Conservation (phyloP, 1,139 yeast species). For the Ogataea hybrid region DNA sequence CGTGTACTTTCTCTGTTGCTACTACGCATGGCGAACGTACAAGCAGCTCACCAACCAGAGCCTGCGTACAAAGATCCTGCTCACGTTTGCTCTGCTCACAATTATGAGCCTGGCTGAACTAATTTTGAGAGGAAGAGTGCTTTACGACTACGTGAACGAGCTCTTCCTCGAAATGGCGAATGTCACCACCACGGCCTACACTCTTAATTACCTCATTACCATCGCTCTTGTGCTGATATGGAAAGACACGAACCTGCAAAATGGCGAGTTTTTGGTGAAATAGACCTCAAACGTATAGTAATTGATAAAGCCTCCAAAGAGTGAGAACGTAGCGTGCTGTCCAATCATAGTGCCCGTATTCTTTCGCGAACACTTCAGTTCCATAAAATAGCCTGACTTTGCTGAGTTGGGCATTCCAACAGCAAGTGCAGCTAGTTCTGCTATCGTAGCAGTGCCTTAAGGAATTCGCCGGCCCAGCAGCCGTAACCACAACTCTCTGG, state of each 20-base stretch:
- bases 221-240: conserved; percentile 25
- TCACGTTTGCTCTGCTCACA: conserved; percentile 15
- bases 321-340: too few relatives aligned
- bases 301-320: too few relatives aligned
- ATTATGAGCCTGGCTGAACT: conserved; percentile 21
- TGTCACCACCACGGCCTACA: conserved; percentile 23
- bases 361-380: too few relatives aligned
- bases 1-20: conserved; percentile 17
- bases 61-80: conserved; percentile 19
- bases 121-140: conserved; percentile 19
- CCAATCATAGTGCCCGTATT: too few relatives aligned
- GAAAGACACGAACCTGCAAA: conserved; percentile 18
- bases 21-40: conserved; percentile 23
- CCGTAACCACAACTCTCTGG: too few relatives aligned
- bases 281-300: not conserved
- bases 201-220: conserved; percentile 22
- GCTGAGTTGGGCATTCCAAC: too few relatives aligned
- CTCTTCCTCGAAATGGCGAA: conserved; percentile 19
- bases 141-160: conserved; percentile 13
- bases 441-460: too few relatives aligned
- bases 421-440: too few relatives aligned
- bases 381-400: too few relatives aligned
- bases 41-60: conserved; percentile 17
- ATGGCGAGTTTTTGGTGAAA: conserved; percentile 5
- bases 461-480: too few relatives aligned